Evolutionary conservation across 331 rosid genomes (phyloP).

Genomic region (Prunus yedoensis): DNA sequence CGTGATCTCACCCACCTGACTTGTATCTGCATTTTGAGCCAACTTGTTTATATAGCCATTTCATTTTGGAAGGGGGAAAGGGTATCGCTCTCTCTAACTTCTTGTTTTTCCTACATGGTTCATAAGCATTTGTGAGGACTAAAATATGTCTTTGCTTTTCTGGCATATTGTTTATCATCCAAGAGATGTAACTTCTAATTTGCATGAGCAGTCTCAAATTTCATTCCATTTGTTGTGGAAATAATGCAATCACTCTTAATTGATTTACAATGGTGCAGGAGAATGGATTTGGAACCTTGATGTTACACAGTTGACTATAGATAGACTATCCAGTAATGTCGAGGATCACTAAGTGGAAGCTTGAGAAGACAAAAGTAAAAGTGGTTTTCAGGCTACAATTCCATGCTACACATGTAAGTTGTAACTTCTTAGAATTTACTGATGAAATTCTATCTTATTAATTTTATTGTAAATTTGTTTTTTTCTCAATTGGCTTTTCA

Average conservation of each 20-base stretch:
- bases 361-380: slow-evolving; percentile 96
- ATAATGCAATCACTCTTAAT: background rate
- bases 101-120: background rate
- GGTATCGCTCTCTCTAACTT: background rate
- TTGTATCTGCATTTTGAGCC: background rate
- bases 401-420: slow-evolving; percentile 94
- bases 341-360: slow-evolving; percentile 85
- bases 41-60: no score
- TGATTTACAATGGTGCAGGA: slow-evolving; percentile 25
- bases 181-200: background rate
- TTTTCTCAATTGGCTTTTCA: background rate
- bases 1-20: background rate
- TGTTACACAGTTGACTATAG: slow-evolving; percentile 34
- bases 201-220: background rate
- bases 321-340: slow-evolving; percentile 66
- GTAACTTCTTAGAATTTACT: background rate
- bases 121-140: background rate
- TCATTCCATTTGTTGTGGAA: background rate
- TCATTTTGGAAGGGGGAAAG: slow-evolving; percentile 4
- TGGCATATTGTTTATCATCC: background rate
- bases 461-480: background rate
- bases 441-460: background rate
- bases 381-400: slow-evolving; percentile 98
- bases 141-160: background rate
- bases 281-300: slow-evolving; percentile 26